phyloP scores from a whole-genome alignment of 2,329 filamentous ascomycete genomes.

The Calcarisporium arbuscula region DNA sequence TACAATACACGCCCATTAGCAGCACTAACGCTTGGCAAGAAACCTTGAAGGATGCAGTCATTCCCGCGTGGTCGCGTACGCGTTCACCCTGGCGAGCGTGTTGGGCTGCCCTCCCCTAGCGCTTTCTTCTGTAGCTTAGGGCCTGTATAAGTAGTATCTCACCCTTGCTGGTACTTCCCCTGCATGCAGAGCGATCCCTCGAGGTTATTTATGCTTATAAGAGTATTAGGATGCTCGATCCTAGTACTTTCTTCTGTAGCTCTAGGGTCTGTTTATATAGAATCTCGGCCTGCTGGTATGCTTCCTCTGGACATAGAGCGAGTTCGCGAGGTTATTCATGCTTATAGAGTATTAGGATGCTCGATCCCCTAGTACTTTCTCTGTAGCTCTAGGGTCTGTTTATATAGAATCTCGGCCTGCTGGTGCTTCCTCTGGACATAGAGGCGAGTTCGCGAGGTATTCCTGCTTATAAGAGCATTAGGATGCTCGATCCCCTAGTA shows the following conservation, averaged over 20 bases:
- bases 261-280: slow-evolving; percentile 1
- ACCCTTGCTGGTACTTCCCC: neutral
- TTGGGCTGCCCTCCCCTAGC: too few relatives aligned
- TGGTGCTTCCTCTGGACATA: neutral
- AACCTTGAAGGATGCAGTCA: too few relatives aligned
- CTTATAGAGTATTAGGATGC: too few relatives aligned
- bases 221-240: neutral
- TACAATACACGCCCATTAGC: too few relatives aligned
- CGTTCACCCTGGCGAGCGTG: slow-evolving; percentile 1
- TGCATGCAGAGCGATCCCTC: neutral
- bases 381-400: too few relatives aligned
- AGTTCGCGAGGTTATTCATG: slow-evolving; percentile 2
- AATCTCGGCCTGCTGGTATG: slow-evolving; percentile 2
- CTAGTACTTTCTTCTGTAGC: neutral
- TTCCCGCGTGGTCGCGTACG: too few relatives aligned
- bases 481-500: neutral
- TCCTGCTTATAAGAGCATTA: neutral
- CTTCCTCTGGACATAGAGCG: neutral
- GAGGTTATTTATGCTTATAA: slow-evolving; percentile 1
- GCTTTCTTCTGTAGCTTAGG: too few relatives aligned
- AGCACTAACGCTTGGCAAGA: too few relatives aligned
- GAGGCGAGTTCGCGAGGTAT: neutral
- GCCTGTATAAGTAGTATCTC: too few relatives aligned
- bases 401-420: too few relatives aligned
- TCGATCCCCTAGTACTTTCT: too few relatives aligned